Evolutionary conservation across 768 basidiomycete genomes (phyloP), one percentile per base, ranked within the genome.

Genomic region (Hydnum rufescens): DNA sequence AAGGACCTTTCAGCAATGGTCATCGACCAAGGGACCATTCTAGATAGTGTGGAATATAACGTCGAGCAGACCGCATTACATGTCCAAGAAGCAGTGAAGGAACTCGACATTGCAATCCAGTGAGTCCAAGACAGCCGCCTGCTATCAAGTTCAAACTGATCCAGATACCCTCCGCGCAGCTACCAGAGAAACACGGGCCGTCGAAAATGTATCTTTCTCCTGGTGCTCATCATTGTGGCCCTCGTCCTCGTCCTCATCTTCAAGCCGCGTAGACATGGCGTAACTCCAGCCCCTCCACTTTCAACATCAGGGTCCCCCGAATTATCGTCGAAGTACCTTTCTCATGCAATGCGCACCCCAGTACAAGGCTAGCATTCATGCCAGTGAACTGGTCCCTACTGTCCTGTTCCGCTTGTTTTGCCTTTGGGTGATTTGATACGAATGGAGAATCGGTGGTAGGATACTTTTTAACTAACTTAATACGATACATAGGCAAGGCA

Each of bases 31-130:
- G 95, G 95, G 28, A 96, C 93, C 28, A 74, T 99, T 30, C 73
- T 97, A 52, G 95, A 97, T 66, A 89, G 87, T 32, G 75, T 97
- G 53, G 95, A 99, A 66, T 99, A 88, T 67, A 99, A 99, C 63
- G 84, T 99, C 51, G 89, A 96, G 64, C 81, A 85, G 64, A 86
- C 92, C 3, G 82, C 82, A 18, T 74, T 75, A 30, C 77, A 87
- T 50, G 73, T 92, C 63, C 66, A 78, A 52, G 84, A 85, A 43
- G 88, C 90, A 22, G 89, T 83, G 32, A 75, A 77, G 60, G 89
- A 95, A 58, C 70, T 99, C 48, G 70, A 80, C 53, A 70, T 76
- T 13, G 95, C 95, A 3, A 84, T 83, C 51, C 71, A 71, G 88
- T 88, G 61, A 54, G 80, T 68, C 26, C 50, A 34, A 59, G 54